Evolutionary conservation across 176 grass and related monocot species (phyloP).

Genomic region (Alloteropsis semialata): DNA sequence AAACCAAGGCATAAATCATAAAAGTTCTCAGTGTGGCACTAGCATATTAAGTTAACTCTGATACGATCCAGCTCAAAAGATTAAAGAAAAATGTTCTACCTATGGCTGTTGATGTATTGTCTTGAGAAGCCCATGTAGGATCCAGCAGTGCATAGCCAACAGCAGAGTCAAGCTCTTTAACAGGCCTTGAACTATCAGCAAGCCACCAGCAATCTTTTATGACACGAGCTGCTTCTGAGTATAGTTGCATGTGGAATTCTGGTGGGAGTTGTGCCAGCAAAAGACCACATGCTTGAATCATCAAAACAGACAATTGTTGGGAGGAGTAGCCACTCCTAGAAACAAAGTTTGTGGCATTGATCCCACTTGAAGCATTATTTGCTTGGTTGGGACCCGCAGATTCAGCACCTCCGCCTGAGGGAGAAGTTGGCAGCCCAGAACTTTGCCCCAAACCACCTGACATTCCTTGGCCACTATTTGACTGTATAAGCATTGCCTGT

Average conservation of each 20-base stretch:
- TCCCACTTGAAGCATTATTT: slow-evolving; percentile 55
- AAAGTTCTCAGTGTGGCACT: not conserved
- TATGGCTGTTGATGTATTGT: slow-evolving; percentile 90
- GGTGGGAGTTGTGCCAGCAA: slow-evolving; percentile 92
- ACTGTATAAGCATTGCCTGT: slow-evolving; percentile 85
- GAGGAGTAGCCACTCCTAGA: slow-evolving; percentile 90
- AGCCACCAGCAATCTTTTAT: slow-evolving; percentile 99
- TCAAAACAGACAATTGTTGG: slow-evolving; percentile 88
- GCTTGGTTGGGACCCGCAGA: slow-evolving; percentile 52
- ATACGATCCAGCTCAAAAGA: slow-evolving; percentile 13
- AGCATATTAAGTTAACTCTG: slow-evolving; percentile 15
- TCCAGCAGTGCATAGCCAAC: slow-evolving; percentile 93
- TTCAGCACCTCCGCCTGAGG: slow-evolving; percentile 63
- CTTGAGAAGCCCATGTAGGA: slow-evolving; percentile 94
- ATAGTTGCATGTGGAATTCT: slow-evolving; percentile 90
- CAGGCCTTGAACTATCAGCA: slow-evolving; percentile 75
- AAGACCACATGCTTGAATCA: slow-evolving; percentile 98
- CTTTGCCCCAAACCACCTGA: slow-evolving; percentile 66
- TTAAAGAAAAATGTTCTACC: slow-evolving; percentile 47
- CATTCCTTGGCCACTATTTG: slow-evolving; percentile 64
- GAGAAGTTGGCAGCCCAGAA: slow-evolving; percentile 74
- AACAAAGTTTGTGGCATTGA: slow-evolving; percentile 74
- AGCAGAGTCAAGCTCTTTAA: slow-evolving; percentile 94
- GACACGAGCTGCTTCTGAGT: slow-evolving; percentile 83
- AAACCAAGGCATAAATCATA: slow-evolving; percentile 17